These are phyloP conservation scores for Rhexocercosporidium sp. DNA, from an alignment of 2,329 filamentous ascomycete species.

Conservation along the genomic window DNA sequence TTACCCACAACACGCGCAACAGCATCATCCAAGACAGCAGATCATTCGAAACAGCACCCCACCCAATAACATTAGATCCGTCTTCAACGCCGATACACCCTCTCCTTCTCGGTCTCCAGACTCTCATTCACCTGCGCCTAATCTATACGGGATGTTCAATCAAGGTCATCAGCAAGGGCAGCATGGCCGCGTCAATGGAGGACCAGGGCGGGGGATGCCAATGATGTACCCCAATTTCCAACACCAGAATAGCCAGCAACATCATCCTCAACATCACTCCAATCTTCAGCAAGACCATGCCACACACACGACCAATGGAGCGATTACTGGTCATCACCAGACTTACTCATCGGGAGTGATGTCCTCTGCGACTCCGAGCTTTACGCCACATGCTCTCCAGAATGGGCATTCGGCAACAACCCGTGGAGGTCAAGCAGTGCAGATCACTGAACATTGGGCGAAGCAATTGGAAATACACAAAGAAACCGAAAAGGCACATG, in stretches of 20 bases:
- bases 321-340: constrained; percentile 63
- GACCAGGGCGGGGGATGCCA: constrained; percentile 63
- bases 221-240: constrained; percentile 76
- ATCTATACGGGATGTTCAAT: constrained; percentile 68
- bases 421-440: constrained; percentile 56
- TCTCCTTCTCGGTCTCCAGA: constrained; percentile 64
- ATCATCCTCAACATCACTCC: constrained; percentile 67
- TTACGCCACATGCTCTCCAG: constrained; percentile 58
- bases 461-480: constrained; percentile 84
- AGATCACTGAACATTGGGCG: constrained; percentile 76
- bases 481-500: constrained; percentile 74
- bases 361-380: constrained; percentile 64
- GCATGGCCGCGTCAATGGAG: constrained; percentile 77
- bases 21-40: constrained; percentile 50
- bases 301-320: constrained; percentile 58
- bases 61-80: constrained; percentile 50
- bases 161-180: constrained; percentile 73
- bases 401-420: constrained; percentile 60
- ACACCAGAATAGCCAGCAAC: constrained; percentile 60
- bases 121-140: constrained; percentile 43
- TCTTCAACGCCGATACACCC: constrained; percentile 50
- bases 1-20: constrained; percentile 52
- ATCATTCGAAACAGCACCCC: constrained; percentile 49
- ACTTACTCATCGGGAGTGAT: constrained; percentile 68
- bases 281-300: constrained; percentile 63